These are phyloP conservation scores for Torulaspora indica DNA, from an alignment of 805 yeast species.

Conservation along the genomic window DNA sequence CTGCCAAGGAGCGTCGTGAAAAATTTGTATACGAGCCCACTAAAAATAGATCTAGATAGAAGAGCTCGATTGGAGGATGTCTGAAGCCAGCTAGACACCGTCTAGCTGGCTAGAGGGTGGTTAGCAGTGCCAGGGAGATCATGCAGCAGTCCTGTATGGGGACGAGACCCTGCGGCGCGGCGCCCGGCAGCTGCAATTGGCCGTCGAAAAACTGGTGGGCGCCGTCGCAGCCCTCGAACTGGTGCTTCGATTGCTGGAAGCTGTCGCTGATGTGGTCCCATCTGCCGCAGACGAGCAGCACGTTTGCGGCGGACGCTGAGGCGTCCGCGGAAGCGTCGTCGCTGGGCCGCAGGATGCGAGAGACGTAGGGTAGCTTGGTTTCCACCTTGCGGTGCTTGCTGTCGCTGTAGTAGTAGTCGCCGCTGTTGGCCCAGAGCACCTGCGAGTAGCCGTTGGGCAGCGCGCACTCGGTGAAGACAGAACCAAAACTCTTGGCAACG, in stretches of 20 bases:
- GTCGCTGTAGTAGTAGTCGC: conserved; percentile 50
- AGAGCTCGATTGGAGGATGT: neutral
- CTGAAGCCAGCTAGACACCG: no score
- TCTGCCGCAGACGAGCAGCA: conserved; percentile 59
- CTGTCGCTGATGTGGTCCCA: conserved; percentile 52
- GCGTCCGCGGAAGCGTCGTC: conserved; percentile 26
- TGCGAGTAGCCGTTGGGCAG: conserved; percentile 64
- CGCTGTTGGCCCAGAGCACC: conserved; percentile 61
- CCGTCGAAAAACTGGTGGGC: conserved; percentile 70
- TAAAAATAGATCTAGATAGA: conserved; percentile 1
- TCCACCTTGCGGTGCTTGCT: conserved; percentile 23
- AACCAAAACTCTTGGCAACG: conserved; percentile 53
- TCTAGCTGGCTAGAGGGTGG: conserved; percentile 9
- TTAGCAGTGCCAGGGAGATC: conserved; percentile 46
- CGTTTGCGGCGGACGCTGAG: conserved; percentile 19
- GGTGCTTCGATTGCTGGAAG: conserved; percentile 48
- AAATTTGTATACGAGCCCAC: conserved; percentile 2
- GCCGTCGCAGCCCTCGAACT: conserved; percentile 48
- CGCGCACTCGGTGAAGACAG: conserved; percentile 66
- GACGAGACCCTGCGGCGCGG: conserved; percentile 38
- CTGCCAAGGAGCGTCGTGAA: conserved; percentile 2
- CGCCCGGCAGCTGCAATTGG: conserved; percentile 46
- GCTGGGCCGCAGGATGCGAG: conserved; percentile 24
- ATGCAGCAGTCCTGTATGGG: conserved; percentile 68
- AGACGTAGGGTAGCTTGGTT: conserved; percentile 25